Base-by-base conservation (phyloP, 2,329 filamentous ascomycete species). In the Colletotrichum zoysiae region DNA sequence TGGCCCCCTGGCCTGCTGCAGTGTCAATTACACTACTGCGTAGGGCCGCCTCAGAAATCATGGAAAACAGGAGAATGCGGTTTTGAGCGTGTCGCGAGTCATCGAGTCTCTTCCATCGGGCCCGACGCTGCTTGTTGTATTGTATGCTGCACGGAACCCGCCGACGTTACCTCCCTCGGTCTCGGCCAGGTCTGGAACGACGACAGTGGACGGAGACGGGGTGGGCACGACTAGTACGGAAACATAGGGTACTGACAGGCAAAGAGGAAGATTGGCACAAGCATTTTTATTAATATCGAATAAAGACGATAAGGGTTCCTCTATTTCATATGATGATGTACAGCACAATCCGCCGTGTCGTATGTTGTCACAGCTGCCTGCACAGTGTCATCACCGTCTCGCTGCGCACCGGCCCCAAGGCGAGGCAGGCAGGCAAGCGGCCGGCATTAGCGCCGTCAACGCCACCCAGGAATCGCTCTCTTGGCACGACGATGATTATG, bases 31-130 rank as follows among this genome's bases (percentile, higher is more conserved):
- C 35, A 35, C 35, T 42, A 14, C 40, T 16, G 40, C 3, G 38
- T 35, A 35, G 11, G 9, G 38, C 38, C 12, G 38, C 11, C 14
- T 6, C 5, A 4, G 16, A 33, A 60, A 18, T 48, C 30, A 62
- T 51, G 46, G 44, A n/a, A 40, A 40, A 62, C 35, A n/a, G 46
- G 46, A 51, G 35, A 62, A 30, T 20, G n/a, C n/a, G 46, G 23
- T 33, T 51, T 62, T 62, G 26, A 38, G 46, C 44, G 48, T 60
- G 26, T 48, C 46, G 16, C 42, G 42, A 8, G 18, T n/a, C 9
- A 14, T 46, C 5, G 40, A 18, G 40, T 30, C 30, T 55, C 51
- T 44, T 42, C 12, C 35, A 23, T 58, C 56, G 20, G 12, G n/a
- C n/a, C n/a, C 23, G 48, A 5, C 40, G 30, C 30, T 30, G 30